Evolutionary conservation across 306 rosid genomes (phyloP).

Genomic region (Prunus mongolica): DNA sequence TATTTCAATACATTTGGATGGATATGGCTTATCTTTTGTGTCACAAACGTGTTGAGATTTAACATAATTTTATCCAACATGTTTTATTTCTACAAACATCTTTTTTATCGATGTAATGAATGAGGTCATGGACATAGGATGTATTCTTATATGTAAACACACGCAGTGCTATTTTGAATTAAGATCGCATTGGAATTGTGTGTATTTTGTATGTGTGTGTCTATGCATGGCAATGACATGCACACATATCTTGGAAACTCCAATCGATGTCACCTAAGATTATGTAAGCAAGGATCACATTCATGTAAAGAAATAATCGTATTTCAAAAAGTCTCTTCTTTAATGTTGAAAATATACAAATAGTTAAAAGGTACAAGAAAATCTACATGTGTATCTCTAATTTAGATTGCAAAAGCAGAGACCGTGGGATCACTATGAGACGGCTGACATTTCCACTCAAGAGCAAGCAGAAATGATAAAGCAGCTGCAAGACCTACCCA

Average conservation of each 20-base stretch:
- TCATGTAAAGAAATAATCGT: too few relatives aligned
- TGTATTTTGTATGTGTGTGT: neutral
- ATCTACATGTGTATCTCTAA: neutral
- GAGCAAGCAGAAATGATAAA: neutral
- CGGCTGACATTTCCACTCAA: constrained; percentile 14
- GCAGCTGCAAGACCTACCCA: neutral
- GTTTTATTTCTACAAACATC: neutral
- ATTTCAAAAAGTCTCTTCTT: too few relatives aligned
- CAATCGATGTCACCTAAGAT: too few relatives aligned
- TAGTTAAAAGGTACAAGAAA: too few relatives aligned
- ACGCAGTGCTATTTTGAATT: neutral
- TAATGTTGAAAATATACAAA: too few relatives aligned
- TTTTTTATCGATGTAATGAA: neutral
- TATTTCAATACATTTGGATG: too few relatives aligned
- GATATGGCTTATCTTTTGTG: too few relatives aligned
- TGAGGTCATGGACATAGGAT: neutral
- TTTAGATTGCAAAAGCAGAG: neutral
- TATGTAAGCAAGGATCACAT: too few relatives aligned
- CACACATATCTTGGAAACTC: too few relatives aligned
- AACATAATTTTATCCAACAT: too few relatives aligned
- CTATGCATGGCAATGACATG: too few relatives aligned
- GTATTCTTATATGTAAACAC: neutral
- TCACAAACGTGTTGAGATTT: too few relatives aligned
- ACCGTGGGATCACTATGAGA: neutral
- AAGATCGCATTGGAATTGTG: neutral